A percentile compares a stretch with the other conserved stretches of the same genome.
phyloP scores from a whole-genome alignment of 2,329 filamentous ascomycete species.

The Knufia fluminis region DNA sequence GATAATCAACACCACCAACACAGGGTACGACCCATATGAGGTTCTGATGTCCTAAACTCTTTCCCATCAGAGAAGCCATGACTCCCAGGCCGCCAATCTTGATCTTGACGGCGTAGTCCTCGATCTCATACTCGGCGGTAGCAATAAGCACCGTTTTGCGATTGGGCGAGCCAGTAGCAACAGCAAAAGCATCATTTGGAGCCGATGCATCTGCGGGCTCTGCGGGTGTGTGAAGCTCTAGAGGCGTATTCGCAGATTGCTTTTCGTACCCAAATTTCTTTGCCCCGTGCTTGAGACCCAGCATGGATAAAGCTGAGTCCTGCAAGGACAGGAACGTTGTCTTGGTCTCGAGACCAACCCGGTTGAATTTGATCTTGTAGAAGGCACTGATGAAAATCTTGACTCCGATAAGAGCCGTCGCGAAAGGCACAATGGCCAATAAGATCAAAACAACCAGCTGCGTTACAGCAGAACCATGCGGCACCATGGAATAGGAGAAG shows the following conservation, averaged over 20 bases:
- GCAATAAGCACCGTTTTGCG: conserved; percentile 53
- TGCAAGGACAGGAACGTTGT: conserved; percentile 29
- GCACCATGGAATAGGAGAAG: conserved; percentile 43
- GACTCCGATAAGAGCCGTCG: conserved; percentile 42
- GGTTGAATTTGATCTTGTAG: conserved; percentile 55
- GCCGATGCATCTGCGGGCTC: conserved; percentile 5
- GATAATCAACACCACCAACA: conserved; percentile 57
- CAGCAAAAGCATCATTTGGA: conserved; percentile 29
- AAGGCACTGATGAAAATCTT: conserved; percentile 53
- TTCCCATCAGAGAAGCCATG: conserved; percentile 63
- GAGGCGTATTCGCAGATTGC: background rate
- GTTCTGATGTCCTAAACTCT: conserved; percentile 54
- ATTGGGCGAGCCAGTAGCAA: conserved; percentile 41
- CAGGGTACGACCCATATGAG: conserved; percentile 56
- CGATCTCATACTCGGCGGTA: conserved; percentile 64
- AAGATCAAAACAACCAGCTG: conserved; percentile 49
- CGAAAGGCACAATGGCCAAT: conserved; percentile 45
- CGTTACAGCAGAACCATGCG: conserved; percentile 43
- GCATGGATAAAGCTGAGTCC: background rate
- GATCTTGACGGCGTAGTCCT: conserved; percentile 61
- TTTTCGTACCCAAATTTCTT: background rate
- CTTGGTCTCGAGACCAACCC: conserved; percentile 46
- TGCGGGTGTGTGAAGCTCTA: background rate
- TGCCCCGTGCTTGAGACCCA: conserved; percentile 23
- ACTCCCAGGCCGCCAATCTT: conserved; percentile 63